Base-by-base conservation (phyloP, 163 green algal species). In the Chlorella variabilis region DNA sequence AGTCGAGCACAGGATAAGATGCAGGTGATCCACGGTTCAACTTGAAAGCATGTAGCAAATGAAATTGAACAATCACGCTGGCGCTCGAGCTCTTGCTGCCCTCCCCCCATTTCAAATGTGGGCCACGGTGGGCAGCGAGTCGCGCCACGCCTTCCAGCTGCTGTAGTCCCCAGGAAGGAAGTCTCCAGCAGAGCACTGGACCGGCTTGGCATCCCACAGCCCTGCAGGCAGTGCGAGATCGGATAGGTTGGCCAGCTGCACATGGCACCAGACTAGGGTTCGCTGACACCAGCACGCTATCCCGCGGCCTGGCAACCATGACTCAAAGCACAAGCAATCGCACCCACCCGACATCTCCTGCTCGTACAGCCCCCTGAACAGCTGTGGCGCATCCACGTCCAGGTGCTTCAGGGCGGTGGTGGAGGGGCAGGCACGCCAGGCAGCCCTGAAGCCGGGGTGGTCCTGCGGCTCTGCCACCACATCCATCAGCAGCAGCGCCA, bases 361-460 rank as follows among this genome's bases (percentile, higher is more conserved):
- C 42, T 84, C 85, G 33, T 86, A 77, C 42, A 93, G 82, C 33
- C 68, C 85, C 20, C 39, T 61, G 54, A 92, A 56, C n/a, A 93
- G 62, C 2, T 49, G n/a, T 5, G 89, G 86, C 4, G 87, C 81
- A 45, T 93, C 89, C 20, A 92, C 83, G 61, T 93, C 89, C 54
- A 92, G 76, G 75, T 93, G 89, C 27, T 71, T 71, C 25, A 93
- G 77, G 0, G 81, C 81, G 23, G 89, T 92, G 58, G 76, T 63
- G 34, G 65, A n/a, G 49, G 63, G 69, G 78, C 89, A 93, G 42
- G 63, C 31, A 21, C 82, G 74, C 88, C 89, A 92, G 41, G 88
- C 88, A 27, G 89, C 38, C 11, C 75, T 51, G 80, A 92, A 92
- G n/a, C 71, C 87, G 4, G 36, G n/a, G 63, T 87, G 75, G 73